Evolutionary conservation across 2,329 filamentous ascomycete genomes (phyloP).

Genomic region (Ceratocystis smalleyi): DNA sequence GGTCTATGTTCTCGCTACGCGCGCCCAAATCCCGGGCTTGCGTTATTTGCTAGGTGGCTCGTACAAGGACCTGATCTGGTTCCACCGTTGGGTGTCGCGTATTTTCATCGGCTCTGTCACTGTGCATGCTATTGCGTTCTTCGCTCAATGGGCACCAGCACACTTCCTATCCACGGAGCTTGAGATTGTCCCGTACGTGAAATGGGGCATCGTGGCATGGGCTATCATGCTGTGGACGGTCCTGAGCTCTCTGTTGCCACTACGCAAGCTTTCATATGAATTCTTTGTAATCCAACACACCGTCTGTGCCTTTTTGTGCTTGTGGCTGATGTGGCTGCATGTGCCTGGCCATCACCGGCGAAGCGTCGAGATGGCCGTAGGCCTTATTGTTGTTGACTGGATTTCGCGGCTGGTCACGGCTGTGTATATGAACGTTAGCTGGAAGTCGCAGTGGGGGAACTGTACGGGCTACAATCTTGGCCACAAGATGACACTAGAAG

Average conservation of each 20-base stretch:
- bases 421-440: conserved; percentile 37
- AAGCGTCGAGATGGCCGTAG: conserved; percentile 51
- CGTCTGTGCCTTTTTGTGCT: conserved; percentile 42
- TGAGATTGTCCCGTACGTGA: conserved; percentile 45
- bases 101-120: conserved; percentile 53
- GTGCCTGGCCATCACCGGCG: conserved; percentile 43
- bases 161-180: conserved; percentile 45
- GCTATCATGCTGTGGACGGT: conserved; percentile 49
- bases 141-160: conserved; percentile 44
- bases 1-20: conserved; percentile 46
- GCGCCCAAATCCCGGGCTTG: conserved; percentile 39
- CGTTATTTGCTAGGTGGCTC: conserved; percentile 40
- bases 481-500: conserved; percentile 34
- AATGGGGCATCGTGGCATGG: conserved; percentile 54
- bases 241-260: conserved; percentile 45
- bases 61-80: conserved; percentile 56
- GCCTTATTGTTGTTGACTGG: conserved; percentile 47
- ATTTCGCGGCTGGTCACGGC: conserved; percentile 34
- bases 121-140: conserved; percentile 56
- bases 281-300: conserved; percentile 56
- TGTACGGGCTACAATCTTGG: conserved; percentile 34
- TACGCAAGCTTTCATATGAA: conserved; percentile 52
- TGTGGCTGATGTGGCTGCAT: conserved; percentile 50
- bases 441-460: conserved; percentile 24
- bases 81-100: conserved; percentile 56